Percentiles rank a stretch among this genome's conserved stretches.
These are phyloP conservation scores for Blastocystis sp. DNA, from an alignment of 352 stramenopile genomes.

Conservation along the genomic window DNA sequence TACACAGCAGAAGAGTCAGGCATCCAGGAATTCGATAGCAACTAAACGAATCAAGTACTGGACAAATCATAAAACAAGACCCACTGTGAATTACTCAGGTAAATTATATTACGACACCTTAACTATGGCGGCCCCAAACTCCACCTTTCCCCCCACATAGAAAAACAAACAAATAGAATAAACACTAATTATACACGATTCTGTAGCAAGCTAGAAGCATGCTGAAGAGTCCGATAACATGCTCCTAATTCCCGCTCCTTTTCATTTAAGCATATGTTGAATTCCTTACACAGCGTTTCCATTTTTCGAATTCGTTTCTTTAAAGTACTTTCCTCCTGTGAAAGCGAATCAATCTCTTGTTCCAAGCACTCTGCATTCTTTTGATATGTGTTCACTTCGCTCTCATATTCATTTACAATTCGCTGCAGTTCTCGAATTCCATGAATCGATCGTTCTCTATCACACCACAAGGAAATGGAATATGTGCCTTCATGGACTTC, in stretches of 20 bases:
- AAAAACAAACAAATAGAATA: background rate
- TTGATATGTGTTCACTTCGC: background rate
- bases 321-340: background rate
- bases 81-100: no score
- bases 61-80: no score
- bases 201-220: background rate
- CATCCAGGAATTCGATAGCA: no score
- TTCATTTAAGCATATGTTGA: slow-evolving; percentile 20
- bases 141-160: background rate
- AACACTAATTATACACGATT: background rate
- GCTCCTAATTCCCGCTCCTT: slow-evolving; percentile 20
- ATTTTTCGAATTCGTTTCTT: background rate
- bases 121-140: no score
- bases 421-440: background rate
- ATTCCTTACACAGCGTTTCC: background rate
- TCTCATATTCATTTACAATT: slow-evolving; percentile 31
- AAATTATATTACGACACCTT: no score
- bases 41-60: no score
- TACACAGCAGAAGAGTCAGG: no score
- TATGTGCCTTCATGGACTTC: background rate
- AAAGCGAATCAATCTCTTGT: background rate
- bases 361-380: slow-evolving; percentile 10
- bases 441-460: background rate
- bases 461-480: background rate
- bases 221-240: slow-evolving; percentile 3